Evolutionary conservation across 208 protist species (phyloP), one percentile per base, ranked within the genome.

Genomic region (Trypanosoma rangeli): DNA sequence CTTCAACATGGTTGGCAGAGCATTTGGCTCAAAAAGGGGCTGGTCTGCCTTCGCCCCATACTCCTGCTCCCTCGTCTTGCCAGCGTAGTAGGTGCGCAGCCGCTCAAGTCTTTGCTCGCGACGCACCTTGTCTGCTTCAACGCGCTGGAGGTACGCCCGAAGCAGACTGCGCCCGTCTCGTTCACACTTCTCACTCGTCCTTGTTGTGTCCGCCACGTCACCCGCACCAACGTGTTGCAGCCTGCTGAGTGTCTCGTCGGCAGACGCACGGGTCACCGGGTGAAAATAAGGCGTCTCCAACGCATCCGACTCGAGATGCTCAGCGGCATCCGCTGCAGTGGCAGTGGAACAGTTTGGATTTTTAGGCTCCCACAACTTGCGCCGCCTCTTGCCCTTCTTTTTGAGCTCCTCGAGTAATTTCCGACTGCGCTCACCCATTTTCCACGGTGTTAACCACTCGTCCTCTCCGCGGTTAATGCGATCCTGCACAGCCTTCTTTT

Each of bases 11-110:
- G 82, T 83, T n/a, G 87, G 87, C 58, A 87, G 59, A 9, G 82
- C 78, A 61, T 93, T 90, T 13, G 87, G 87, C 9, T 50, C 54
- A 72, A 90, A 90, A 60, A 90, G 64, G 3, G 74, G 87, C 66
- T 85, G 77, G 12, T 82, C 87, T 16, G 87, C 90, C 22, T 49
- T 59, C 0, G 10, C 48, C 44, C 79, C 83, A 55, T 78, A 86
- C 33, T 33, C 63, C 33, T 64, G 68, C 64, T 67, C 46, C 26
- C 79, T 70, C 29, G 12, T 48, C 63, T 42, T 1, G 26, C 31
- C 12, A 18, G 42, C 37, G 62, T 54, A 58, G 52, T 53, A 15
- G 35, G 9, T 13, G 9, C 49, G 35, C 67, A 74, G 59, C 72
- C 58, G 66, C 74, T 61, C 69, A 22, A 73, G 58, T 70, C 79